Conservation (phyloP, 2,329 filamentous ascomycete genomes). For the Talaromyces sp. region DNA sequence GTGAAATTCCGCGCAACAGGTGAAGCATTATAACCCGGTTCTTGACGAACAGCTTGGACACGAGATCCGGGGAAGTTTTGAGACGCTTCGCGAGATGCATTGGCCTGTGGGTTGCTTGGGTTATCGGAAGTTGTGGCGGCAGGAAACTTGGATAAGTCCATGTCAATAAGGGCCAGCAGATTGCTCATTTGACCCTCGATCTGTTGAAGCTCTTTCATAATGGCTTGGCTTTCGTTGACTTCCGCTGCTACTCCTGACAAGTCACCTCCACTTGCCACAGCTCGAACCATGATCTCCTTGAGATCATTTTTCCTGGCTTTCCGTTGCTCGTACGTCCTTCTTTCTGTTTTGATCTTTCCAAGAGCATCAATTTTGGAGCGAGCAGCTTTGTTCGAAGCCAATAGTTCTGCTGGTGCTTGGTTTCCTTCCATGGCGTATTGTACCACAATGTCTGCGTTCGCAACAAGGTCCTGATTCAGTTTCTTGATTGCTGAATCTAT, state of each 20-base stretch:
- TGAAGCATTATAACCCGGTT: background rate
- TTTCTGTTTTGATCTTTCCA: conserved; percentile 26
- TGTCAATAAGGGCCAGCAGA: conserved; percentile 26
- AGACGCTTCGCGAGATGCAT: conserved; percentile 14
- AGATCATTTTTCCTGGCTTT: conserved; percentile 27
- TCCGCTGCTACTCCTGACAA: conserved; percentile 27
- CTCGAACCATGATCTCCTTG: conserved; percentile 31
- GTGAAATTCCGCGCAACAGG: background rate
- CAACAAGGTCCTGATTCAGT: conserved; percentile 26
- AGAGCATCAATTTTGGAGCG: conserved; percentile 34
- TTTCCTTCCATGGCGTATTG: conserved; percentile 31
- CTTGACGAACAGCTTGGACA: background rate
- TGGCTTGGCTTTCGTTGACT: conserved; percentile 27
- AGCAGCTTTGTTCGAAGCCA: conserved; percentile 30
- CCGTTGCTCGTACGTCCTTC: conserved; percentile 20
- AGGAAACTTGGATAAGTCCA: conserved; percentile 18
- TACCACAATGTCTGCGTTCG: conserved; percentile 34
- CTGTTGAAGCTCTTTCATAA: conserved; percentile 28
- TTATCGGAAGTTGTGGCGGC: background rate
- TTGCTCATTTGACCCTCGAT: conserved; percentile 29
- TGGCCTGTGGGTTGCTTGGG: conserved; percentile 4
- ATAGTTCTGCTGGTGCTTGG: conserved; percentile 26
- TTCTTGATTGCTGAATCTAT: conserved; percentile 23
- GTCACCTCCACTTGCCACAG: conserved; percentile 29
- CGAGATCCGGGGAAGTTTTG: conserved; percentile 4